These are phyloP conservation scores for Sextonia rubra DNA, from an alignment of 164 flowering plant genomes.

Conservation along the genomic window DNA sequence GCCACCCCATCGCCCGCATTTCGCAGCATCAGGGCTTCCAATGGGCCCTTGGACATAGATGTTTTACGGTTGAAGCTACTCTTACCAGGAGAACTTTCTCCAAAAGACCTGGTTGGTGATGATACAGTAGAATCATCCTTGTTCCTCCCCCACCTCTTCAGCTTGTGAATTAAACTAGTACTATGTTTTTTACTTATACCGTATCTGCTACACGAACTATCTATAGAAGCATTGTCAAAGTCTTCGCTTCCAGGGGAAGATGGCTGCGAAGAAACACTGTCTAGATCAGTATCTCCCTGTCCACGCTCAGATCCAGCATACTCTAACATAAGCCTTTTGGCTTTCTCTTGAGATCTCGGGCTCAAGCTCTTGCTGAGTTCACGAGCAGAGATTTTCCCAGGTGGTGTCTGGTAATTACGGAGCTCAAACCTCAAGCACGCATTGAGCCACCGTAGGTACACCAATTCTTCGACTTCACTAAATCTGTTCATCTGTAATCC, in stretches of 20 bases:
- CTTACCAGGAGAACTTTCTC: conserved; percentile 70
- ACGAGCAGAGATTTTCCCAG: conserved; percentile 82
- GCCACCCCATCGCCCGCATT: conserved; percentile 83
- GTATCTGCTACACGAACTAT: conserved; percentile 52
- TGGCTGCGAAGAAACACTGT: conserved; percentile 57
- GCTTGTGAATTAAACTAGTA: conserved; percentile 68
- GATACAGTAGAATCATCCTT: conserved; percentile 70
- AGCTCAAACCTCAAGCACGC: conserved; percentile 95
- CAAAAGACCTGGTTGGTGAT: conserved; percentile 75
- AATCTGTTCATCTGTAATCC: conserved; percentile 95
- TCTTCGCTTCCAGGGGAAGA: conserved; percentile 96
- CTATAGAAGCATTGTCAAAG: conserved; percentile 81
- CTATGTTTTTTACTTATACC: conserved; percentile 69
- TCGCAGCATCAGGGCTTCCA: conserved; percentile 82
- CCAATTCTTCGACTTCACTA: conserved; percentile 98
- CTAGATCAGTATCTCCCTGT: conserved; percentile 89
- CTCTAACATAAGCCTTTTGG: conserved; percentile 86
- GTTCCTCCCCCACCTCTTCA: conserved; percentile 88
- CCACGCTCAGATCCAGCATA: conserved; percentile 96
- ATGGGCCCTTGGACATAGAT: conserved; percentile 61
- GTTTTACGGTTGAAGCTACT: conserved; percentile 43
- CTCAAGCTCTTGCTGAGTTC: conserved; percentile 86
- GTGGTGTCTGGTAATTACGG: conserved; percentile 75
- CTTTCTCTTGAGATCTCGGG: conserved; percentile 86
- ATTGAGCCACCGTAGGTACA: conserved; percentile 98